Evolutionary conservation across 441 rosid genomes (phyloP), one percentile per base, ranked within the genome.

Genomic region (Pelargonium citronellum): DNA sequence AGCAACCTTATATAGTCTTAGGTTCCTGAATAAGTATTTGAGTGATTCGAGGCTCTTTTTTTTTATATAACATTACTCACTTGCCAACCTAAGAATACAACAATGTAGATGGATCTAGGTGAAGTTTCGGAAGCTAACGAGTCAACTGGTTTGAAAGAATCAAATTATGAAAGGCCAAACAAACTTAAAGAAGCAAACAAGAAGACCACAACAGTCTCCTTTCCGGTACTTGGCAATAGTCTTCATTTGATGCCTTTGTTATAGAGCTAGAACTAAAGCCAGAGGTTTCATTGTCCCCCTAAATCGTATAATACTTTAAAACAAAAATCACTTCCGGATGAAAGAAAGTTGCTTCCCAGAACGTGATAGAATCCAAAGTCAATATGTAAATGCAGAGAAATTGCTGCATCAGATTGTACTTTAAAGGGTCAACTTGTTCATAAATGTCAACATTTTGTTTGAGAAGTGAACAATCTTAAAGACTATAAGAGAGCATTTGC

Each of bases 361-460:
- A 57, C 62, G 9, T 5, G 62, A 57, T 34, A 57, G 15, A 24
- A 57, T 19, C 19, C 9, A 57, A 57, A 9, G 62, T 57, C 62
- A 34, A 34, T 34, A 4, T 34, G 39, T 5, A 34, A 34, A 34
- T 34, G 39, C 0, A 34, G 39, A 34, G 39, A 57, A 57, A 24
- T 57, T 57, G 24, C 20, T 57, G 62, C 62, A 57, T 16, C 27
- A 57, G 27, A 57, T 57, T 57, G 11, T 57, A 9, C 62, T 57
- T 57, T 17, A 19, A 57, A 57, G 62, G 62, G 62, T 34, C 39
- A 34, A 34, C 39, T 34, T 34, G 39, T 34, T 34, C 39, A 34
- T 34, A 34, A 34, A 34, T 34, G 39, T 34, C 1, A 55, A 4
- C 8, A 16, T 15, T 15, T 55, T 13, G 58, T 53, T 53, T 6